phyloP scores from a whole-genome alignment of 139 green algal genomes.

The Micromonas commoda region DNA sequence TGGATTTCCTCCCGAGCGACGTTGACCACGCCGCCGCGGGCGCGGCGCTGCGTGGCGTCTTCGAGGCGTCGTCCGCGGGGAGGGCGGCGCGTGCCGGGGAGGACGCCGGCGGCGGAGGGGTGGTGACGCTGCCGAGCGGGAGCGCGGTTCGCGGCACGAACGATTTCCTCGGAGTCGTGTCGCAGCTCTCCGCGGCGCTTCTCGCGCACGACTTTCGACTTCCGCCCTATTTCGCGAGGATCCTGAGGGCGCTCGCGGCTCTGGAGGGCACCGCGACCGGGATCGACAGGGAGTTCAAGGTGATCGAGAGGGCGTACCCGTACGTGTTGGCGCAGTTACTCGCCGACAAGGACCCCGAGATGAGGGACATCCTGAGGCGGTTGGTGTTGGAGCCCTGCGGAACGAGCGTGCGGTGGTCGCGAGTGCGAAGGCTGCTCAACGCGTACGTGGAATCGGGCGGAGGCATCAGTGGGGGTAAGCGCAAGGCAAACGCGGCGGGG shows the following conservation, averaged over 20 bases:
- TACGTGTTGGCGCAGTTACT: conserved; percentile 30
- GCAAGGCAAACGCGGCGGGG: not conserved
- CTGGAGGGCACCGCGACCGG: conserved; percentile 49
- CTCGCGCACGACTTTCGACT: conserved; percentile 51
- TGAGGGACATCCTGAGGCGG: not conserved
- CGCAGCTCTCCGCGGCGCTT: conserved; percentile 34
- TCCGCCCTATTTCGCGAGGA: conserved; percentile 54
- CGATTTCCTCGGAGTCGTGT: conserved; percentile 25
- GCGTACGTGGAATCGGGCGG: not conserved
- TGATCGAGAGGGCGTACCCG: conserved; percentile 33
- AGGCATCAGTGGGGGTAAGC: not conserved
- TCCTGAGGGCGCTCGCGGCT: conserved; percentile 49
- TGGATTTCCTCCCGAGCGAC: conserved; percentile 51
- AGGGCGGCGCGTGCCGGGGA: not conserved
- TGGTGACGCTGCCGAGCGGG: too few relatives aligned
- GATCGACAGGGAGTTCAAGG: conserved; percentile 41
- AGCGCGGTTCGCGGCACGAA: not conserved
- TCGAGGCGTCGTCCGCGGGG: not conserved
- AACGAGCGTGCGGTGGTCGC: not conserved
- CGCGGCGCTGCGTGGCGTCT: conserved; percentile 9
- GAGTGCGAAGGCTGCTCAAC: not conserved
- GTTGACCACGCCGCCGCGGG: conserved; percentile 33
- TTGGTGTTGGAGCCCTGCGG: not conserved
- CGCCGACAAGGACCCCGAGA: not conserved
- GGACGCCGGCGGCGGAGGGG: too few relatives aligned